Evolutionary conservation across 225 moss, liverwort and hornwort species (phyloP).

Genomic region (Bryum argenteum): DNA sequence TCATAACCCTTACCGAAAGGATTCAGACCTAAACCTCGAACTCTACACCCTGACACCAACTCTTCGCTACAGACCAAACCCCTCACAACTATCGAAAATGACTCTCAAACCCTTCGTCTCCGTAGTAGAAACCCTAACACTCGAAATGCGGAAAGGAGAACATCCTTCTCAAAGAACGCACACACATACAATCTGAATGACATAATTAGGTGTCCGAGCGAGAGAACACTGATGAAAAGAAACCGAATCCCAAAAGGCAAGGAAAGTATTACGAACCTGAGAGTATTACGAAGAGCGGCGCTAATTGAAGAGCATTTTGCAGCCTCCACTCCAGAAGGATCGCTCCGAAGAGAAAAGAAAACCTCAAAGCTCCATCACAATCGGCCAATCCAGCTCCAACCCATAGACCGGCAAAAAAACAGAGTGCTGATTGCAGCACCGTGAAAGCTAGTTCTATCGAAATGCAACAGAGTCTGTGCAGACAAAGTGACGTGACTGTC

Average conservation of each 20-base stretch:
- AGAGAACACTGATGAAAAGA: neutral
- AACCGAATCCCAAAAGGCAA: neutral
- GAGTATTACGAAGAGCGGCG: neutral
- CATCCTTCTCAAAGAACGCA: neutral
- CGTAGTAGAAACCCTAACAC: constrained; percentile 16
- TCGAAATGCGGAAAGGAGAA: neutral
- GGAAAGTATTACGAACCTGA: constrained; percentile 8
- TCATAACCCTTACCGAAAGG: neutral
- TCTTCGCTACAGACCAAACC: neutral
- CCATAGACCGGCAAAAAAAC: neutral
- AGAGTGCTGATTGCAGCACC: neutral
- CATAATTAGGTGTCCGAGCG: neutral
- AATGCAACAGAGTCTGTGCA: neutral
- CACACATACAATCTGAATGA: neutral
- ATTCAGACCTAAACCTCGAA: neutral
- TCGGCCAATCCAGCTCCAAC: constrained; percentile 3
- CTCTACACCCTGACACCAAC: neutral
- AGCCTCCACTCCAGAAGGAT: constrained; percentile 10
- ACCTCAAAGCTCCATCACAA: constrained; percentile 19
- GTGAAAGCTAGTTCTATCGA: neutral
- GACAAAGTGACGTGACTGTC: constrained; percentile 3
- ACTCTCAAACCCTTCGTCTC: neutral
- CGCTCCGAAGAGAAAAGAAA: neutral
- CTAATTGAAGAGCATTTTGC: constrained; percentile 27
- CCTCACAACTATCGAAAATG: neutral